A percentile compares a stretch with the other conserved stretches of the same genome.
These are phyloP conservation scores for Ophiostoma triangulosporum DNA, from an alignment of 2,329 filamentous ascomycete species.

Conservation along the genomic window DNA sequence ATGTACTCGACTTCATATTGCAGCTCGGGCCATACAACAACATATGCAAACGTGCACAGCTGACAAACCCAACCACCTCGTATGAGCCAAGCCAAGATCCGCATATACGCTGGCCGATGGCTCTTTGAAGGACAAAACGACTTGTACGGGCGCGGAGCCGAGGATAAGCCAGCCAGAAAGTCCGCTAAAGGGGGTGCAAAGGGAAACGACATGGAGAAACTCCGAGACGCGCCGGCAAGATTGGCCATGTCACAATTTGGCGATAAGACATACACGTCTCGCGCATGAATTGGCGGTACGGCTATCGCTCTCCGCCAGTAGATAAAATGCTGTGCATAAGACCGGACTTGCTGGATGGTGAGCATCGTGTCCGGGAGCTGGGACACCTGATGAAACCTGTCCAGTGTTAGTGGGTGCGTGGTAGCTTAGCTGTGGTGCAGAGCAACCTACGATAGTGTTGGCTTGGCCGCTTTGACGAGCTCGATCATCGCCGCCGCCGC, in stretches of 20 bases:
- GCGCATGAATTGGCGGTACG: constrained; percentile 77
- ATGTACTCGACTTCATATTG: constrained; percentile 66
- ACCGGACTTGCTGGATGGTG: constrained; percentile 65
- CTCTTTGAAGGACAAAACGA: constrained; percentile 74
- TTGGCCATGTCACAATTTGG: constrained; percentile 72
- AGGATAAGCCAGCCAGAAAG: constrained; percentile 74
- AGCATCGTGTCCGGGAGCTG: constrained; percentile 51
- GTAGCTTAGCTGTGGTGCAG: not conserved
- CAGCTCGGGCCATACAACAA: constrained; percentile 71
- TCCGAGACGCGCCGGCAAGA: constrained; percentile 52
- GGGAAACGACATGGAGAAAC: constrained; percentile 69
- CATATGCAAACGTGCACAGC: constrained; percentile 79
- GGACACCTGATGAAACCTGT: constrained; percentile 51
- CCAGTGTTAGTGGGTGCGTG: not conserved
- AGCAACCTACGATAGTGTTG: constrained; percentile 44
- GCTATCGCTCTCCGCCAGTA: constrained; percentile 91
- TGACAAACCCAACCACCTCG: constrained; percentile 89
- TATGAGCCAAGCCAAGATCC: constrained; percentile 87
- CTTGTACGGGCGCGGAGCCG: constrained; percentile 70
- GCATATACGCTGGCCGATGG: constrained; percentile 75
- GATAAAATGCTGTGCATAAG: constrained; percentile 83
- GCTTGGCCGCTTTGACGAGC: constrained; percentile 62
- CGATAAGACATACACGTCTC: constrained; percentile 83
- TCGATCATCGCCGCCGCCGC: constrained; percentile 67
- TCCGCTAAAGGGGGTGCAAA: constrained; percentile 71